Base-by-base conservation (phyloP, 306 rosid species). In the Cicer bijugum region DNA sequence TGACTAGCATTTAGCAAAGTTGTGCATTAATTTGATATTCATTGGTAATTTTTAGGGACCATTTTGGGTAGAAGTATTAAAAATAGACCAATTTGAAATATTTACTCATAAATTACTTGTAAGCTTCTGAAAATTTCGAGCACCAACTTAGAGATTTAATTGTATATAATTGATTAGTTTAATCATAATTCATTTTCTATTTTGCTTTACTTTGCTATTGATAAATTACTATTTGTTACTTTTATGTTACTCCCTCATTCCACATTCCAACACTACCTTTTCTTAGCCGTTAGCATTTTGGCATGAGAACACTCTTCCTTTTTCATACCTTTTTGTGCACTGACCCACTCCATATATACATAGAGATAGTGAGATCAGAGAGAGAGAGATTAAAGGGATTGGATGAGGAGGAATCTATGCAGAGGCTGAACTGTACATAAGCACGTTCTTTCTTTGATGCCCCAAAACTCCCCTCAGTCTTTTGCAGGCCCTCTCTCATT, bases 351-450 rank as follows among this genome's bases (percentile, higher is more conserved):
- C 67, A 67, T 59, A 80, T 57, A 67, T 45, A 19, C 9, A 4
- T 15, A 45, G 43, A 42, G 67, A 72, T 28, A 28, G 35, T 3
- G 35, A 28, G 35, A 28, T 28, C 5, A 28, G 51, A 67, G 80
- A 58, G 19, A 74, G 20, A 16, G 64, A 23, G 14, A 7, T 35
- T 7, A 57, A 71, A 71, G 87, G 77, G 84, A 82, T 77, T 78
- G 89, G 88, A 83, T 65, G 85, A 75, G 7, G 64, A 56, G 84
- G 90, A 89, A 89, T 89, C 96, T 87, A 39, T 40, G 74, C 85
- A 85, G 92, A 82, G 82, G 71, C 57, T 37, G 15, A 0, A 46
- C 88, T 84, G 84, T 81, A 72, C 83, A 82, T 15, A 7, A 66
- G 53, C 95, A 87, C 92, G 90, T 87, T 89, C 88, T 80, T 39